A percentile compares a stretch with the other conserved stretches of the same genome.
These are phyloP conservation scores for Punctularia strigosozonata DNA, from an alignment of 768 basidiomycete species.

Conservation along the genomic window DNA sequence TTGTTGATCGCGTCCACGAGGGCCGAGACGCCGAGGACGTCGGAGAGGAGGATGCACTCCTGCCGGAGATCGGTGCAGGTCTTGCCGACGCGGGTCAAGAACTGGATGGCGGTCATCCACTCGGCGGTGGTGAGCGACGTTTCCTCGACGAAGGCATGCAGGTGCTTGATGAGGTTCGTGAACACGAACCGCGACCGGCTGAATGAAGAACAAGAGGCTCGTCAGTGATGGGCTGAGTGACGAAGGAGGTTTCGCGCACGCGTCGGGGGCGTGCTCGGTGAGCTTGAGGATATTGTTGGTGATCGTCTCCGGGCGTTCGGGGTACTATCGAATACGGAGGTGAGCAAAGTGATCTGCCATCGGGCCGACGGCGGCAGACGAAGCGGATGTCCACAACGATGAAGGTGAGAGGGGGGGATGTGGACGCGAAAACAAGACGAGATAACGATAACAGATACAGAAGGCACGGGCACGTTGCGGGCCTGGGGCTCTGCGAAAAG, in stretches of 20 bases:
- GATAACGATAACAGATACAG: too few species aligned
- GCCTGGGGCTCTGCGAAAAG: too few species aligned
- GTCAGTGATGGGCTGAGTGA: background rate
- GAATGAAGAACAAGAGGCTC: background rate
- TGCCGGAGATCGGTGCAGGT: slow-evolving; percentile 48
- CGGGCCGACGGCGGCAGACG: background rate
- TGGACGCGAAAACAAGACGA: too few species aligned
- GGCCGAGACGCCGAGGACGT: slow-evolving; percentile 65
- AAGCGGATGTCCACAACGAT: too few species aligned
- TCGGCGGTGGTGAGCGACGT: slow-evolving; percentile 76
- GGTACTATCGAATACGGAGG: slow-evolving; percentile 21
- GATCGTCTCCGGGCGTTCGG: slow-evolving; percentile 35
- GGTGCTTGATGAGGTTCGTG: slow-evolving; percentile 44
- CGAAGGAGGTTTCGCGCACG: slow-evolving; percentile 19
- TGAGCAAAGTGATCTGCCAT: background rate
- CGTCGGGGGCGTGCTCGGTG: slow-evolving; percentile 22
- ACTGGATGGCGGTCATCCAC: slow-evolving; percentile 74
- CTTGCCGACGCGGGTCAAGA: slow-evolving; percentile 66
- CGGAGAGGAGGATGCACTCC: slow-evolving; percentile 84
- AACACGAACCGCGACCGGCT: slow-evolving; percentile 37
- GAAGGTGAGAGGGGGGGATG: too few species aligned
- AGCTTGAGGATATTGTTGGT: slow-evolving; percentile 35
- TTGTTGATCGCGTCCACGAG: slow-evolving; percentile 71
- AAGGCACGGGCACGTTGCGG: too few species aligned
- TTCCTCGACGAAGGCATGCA: slow-evolving; percentile 68